Percentiles rank a stretch among this genome's conserved stretches.
Conservation (phyloP, 139 green algal genomes). For the Micractinium sp. region DNA sequence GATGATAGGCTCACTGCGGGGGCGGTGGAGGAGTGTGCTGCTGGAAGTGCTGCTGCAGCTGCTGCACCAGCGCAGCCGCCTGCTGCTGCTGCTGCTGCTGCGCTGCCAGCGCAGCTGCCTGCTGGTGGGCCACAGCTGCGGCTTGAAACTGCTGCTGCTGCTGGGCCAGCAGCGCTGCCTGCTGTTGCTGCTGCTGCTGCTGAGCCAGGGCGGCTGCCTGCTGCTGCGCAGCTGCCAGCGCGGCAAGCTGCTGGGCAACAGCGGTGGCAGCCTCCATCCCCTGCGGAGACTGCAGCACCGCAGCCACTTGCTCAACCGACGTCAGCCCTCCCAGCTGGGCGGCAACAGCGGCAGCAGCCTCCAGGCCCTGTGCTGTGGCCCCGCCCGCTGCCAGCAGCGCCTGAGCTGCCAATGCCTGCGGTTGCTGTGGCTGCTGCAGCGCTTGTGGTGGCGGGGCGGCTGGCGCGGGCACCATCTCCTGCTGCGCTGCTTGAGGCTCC, state of each 20-base stretch:
- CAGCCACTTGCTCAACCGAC: neutral
- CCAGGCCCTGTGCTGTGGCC: neutral
- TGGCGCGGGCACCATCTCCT: neutral
- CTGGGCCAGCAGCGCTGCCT: neutral
- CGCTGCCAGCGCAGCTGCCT: neutral
- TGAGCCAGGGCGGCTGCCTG: neutral
- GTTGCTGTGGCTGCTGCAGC: neutral
- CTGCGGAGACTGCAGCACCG: neutral
- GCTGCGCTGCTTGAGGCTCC: neutral
- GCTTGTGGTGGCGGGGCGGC: neutral
- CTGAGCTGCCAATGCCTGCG: neutral
- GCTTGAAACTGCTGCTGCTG: slow-evolving; percentile 8
- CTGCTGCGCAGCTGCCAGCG: neutral
- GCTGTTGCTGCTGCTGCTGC: slow-evolving; percentile 4
- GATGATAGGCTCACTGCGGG: neutral
- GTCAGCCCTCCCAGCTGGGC: neutral
- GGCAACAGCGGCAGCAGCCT: neutral
- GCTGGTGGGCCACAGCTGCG: neutral
- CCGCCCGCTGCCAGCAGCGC: neutral
- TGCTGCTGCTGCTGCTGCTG: neutral
- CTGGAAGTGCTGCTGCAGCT: neutral
- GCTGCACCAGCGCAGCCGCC: neutral
- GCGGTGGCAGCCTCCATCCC: neutral
- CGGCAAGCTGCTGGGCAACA: neutral
- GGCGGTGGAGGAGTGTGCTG: neutral